These are phyloP conservation scores for Puccinellia tenuiflora DNA, from an alignment of 176 grass and related monocot genomes.

Conservation along the genomic window DNA sequence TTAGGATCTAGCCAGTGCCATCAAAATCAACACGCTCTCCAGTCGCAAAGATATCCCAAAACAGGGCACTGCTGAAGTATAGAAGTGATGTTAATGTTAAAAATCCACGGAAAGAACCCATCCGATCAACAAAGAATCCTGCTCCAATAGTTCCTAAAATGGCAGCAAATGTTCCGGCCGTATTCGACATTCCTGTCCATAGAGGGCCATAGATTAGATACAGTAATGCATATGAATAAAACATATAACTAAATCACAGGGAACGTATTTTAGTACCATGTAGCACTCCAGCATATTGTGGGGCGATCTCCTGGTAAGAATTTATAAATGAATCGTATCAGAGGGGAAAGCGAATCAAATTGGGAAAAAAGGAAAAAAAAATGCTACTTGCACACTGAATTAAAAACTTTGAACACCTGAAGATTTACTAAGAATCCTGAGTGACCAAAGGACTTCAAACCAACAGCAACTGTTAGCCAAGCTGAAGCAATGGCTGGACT, in stretches of 20 bases:
- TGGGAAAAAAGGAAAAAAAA: background rate
- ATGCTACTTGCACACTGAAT: background rate
- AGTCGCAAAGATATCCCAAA: constrained; percentile 92
- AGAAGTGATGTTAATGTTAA: constrained; percentile 72
- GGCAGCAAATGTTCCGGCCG: constrained; percentile 83
- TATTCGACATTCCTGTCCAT: constrained; percentile 88
- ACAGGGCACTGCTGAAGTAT: constrained; percentile 77
- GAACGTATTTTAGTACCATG: constrained; percentile 56
- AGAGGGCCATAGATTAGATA: constrained; percentile 12
- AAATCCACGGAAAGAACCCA: constrained; percentile 95
- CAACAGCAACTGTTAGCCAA: constrained; percentile 88
- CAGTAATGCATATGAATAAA: background rate
- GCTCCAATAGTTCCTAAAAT: constrained; percentile 94
- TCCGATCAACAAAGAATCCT: constrained; percentile 88
- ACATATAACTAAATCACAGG: background rate
- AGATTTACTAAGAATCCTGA: constrained; percentile 96
- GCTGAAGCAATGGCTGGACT: constrained; percentile 68
- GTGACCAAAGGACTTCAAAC: constrained; percentile 92
- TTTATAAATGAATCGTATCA: constrained; percentile 16
- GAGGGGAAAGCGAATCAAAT: constrained; percentile 7
- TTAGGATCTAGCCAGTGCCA: constrained; percentile 23
- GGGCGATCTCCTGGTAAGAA: constrained; percentile 77
- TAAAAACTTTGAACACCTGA: constrained; percentile 47
- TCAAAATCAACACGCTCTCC: constrained; percentile 84
- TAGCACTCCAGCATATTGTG: constrained; percentile 86